Evolutionary conservation across 164 flowering plant species (phyloP).

Genomic region (Amborella trichopoda): DNA sequence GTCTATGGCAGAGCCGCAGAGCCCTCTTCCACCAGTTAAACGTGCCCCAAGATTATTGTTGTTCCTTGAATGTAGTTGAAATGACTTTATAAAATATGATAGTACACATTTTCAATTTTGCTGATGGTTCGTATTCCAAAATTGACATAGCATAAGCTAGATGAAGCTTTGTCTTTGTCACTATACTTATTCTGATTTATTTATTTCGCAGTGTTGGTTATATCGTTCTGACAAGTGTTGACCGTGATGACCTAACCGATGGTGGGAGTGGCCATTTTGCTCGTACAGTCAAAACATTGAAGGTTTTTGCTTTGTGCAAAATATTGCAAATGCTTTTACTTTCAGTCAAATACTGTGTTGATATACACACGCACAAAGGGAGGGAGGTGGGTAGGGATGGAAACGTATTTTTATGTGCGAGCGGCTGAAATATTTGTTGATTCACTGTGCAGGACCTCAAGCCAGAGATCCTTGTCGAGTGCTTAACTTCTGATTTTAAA

Average conservation of each 20-base stretch:
- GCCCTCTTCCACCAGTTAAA: no score
- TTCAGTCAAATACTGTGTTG: no score
- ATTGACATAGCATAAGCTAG: no score
- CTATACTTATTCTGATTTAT: conserved; percentile 7
- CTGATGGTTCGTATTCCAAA: no score
- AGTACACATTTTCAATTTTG: no score
- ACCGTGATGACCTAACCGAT: conserved; percentile 94
- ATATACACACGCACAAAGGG: not conserved
- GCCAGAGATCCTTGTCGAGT: conserved; percentile 92
- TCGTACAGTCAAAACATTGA: conserved; percentile 70
- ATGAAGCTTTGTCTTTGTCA: no score
- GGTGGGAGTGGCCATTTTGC: conserved; percentile 98
- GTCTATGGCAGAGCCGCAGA: no score
- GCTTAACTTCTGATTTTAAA: conserved; percentile 88
- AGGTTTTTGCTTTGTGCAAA: conserved; percentile 46
- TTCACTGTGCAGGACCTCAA: conserved; percentile 47
- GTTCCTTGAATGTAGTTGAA: no score
- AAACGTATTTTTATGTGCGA: no score
- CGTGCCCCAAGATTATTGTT: no score
- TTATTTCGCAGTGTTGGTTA: conserved; percentile 69
- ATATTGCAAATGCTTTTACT: not conserved
- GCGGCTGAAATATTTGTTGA: no score
- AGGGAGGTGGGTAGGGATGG: not conserved
- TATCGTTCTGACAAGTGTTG: conserved; percentile 91
- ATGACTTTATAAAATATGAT: no score